Evolutionary conservation across 1,139 yeast genomes (phyloP), one percentile per base, ranked within the genome.

Genomic region (Taphrina communis): DNA sequence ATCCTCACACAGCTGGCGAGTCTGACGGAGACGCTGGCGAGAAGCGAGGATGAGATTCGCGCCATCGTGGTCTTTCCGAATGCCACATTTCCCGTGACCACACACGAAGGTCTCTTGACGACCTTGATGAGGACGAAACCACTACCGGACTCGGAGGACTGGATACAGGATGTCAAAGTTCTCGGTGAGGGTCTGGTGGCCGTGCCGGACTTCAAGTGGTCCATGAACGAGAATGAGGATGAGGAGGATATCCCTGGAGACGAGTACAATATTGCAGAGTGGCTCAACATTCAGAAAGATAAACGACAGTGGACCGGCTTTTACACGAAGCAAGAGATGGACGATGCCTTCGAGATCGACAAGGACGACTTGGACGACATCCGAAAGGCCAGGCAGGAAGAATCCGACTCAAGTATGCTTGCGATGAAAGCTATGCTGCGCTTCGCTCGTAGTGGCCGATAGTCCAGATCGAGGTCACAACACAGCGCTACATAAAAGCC

Each of bases 71-170:
- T 63, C 1, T 92, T 85, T 75, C 98, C 98, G 0, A 80, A 90
- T 57, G 88, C 93, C 0, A 83, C 83, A 36, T 93, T 92, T 76
- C 97, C 97, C 2, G 86, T 95, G 0, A 84, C 90, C 0, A 89
- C 90, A 57, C 94, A 90, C 72, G 94, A 89, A 75, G 90, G 90
- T 1, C 81, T 93, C 57, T 80, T 93, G 69, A 89, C 96, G 0
- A 91, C 97, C 0, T 81, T 93, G 72, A 79, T 93, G 71, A 82
- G 98, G 70, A 93, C 92, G 77, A 93, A 93, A 76, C 88, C 90
- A 63, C 80, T 89, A 11, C 98, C 98, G 0, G 97, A 91, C 73
- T 96, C 92, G 0, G 91, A 88, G 69, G 90, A 86, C 60, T 91
- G 97, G 97, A 39, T 46, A 14, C 60, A 53, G 38, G 11, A 31